phyloP scores from a whole-genome alignment of 768 basidiomycete genomes.

The Pleurotus salmoneostramineus region DNA sequence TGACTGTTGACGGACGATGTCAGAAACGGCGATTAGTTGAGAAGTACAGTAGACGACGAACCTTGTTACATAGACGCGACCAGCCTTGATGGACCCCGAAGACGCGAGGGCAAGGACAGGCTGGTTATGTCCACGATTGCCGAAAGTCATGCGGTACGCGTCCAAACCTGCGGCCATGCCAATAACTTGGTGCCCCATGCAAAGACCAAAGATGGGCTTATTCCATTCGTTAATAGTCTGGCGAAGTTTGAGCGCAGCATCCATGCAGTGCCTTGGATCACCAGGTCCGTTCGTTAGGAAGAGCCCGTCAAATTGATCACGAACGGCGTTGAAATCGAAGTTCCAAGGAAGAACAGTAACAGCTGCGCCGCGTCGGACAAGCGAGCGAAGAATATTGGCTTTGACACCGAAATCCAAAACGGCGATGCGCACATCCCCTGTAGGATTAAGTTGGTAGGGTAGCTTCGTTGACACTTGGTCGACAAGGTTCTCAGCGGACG shows the following conservation, averaged over 20 bases:
- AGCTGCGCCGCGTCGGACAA: slow-evolving; percentile 86
- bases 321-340: slow-evolving; percentile 89
- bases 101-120: slow-evolving; percentile 95
- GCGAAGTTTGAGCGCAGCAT: slow-evolving; percentile 76
- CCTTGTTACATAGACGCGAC: slow-evolving; percentile 96
- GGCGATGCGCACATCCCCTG: slow-evolving; percentile 87
- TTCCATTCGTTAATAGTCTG: slow-evolving; percentile 85
- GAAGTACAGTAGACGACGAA: slow-evolving; percentile 25
- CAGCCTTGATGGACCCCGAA: slow-evolving; percentile 90
- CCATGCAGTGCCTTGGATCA: slow-evolving; percentile 86
- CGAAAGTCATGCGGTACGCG: slow-evolving; percentile 98
- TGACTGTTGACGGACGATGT: slow-evolving; percentile 43
- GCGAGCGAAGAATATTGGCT: slow-evolving; percentile 92
- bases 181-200: slow-evolving; percentile 98
- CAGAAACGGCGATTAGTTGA: no score
- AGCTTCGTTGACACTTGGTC: slow-evolving; percentile 86
- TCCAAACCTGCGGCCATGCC: slow-evolving; percentile 97
- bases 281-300: slow-evolving; percentile 98
- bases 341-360: slow-evolving; percentile 98
- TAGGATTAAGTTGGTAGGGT: slow-evolving; percentile 82
- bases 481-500: slow-evolving; percentile 87
- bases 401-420: slow-evolving; percentile 97
- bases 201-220: slow-evolving; percentile 95
- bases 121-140: slow-evolving; percentile 99
- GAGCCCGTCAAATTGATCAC: slow-evolving; percentile 90